Percentiles rank a stretch among this genome's conserved stretches.
These are phyloP conservation scores for Pyrenula massariospora DNA, from an alignment of 495 filamentous ascomycete genomes.

Conservation along the genomic window DNA sequence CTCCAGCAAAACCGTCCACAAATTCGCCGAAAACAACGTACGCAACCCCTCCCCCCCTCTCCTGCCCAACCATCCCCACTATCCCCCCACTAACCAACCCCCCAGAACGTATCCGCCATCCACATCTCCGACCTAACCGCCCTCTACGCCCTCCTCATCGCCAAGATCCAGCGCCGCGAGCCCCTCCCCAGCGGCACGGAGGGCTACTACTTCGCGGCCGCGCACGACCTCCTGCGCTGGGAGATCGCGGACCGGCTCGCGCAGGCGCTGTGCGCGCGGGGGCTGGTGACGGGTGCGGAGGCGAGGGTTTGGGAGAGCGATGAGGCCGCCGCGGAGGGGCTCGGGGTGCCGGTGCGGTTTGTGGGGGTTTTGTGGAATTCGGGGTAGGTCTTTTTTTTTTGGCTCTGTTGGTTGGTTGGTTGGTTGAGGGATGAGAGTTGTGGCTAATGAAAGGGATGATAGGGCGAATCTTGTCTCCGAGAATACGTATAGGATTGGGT, in stretches of 20 bases:
- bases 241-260: conserved; percentile 19
- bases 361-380: conserved; percentile 3
- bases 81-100: too few relatives aligned
- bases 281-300: conserved; percentile 17
- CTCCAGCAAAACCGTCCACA: conserved; percentile 18
- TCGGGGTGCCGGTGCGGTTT: conserved; percentile 13
- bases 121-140: not conserved
- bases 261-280: conserved; percentile 16
- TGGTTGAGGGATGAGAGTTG: too few relatives aligned
- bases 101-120: not conserved
- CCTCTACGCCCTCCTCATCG: not conserved
- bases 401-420: too few relatives aligned
- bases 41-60: too few relatives aligned
- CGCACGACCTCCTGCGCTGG: conserved; percentile 20
- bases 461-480: conserved; percentile 17
- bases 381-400: not conserved
- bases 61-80: too few relatives aligned
- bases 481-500: conserved; percentile 19
- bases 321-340: conserved; percentile 17
- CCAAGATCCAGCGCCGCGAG: conserved; percentile 6
- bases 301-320: conserved; percentile 21
- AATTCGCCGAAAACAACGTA: conserved; percentile 22
- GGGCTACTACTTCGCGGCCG: conserved; percentile 25
- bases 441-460: conserved; percentile 14
- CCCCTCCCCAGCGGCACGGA: conserved; percentile 18